These are phyloP conservation scores for Leccinum barrowsii DNA, from an alignment of 768 basidiomycete genomes.

Conservation along the genomic window DNA sequence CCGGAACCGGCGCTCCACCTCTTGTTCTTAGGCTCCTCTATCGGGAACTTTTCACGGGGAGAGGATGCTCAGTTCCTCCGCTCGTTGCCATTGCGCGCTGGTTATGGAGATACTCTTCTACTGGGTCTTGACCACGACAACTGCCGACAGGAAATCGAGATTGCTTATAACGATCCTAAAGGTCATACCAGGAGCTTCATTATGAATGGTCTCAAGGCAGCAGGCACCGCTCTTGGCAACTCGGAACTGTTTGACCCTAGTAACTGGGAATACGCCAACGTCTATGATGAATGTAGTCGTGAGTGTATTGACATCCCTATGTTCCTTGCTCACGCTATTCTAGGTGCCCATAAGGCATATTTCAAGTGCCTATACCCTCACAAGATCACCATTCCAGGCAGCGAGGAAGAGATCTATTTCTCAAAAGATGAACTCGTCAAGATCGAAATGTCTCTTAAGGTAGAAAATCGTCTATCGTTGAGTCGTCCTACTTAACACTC, in stretches of 20 bases:
- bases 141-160: constrained; percentile 63
- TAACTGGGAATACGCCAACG: constrained; percentile 73
- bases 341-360: constrained; percentile 84
- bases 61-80: constrained; percentile 72
- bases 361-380: constrained; percentile 67
- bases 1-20: constrained; percentile 69
- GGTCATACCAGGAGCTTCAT: constrained; percentile 76
- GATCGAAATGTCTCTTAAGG: constrained; percentile 89
- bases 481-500: background rate
- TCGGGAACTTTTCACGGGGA: constrained; percentile 83
- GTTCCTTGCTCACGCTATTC: background rate
- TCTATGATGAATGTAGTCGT: constrained; percentile 55
- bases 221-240: constrained; percentile 66
- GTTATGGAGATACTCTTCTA: constrained; percentile 76
- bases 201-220: constrained; percentile 77
- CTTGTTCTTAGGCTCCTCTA: constrained; percentile 86
- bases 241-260: constrained; percentile 57
- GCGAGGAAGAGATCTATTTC: constrained; percentile 48
- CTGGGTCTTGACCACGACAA: constrained; percentile 91
- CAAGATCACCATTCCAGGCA: constrained; percentile 48
- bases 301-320: constrained; percentile 15
- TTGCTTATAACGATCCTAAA: constrained; percentile 80
- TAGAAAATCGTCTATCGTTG: constrained; percentile 27
- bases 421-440: constrained; percentile 71
- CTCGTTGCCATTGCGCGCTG: constrained; percentile 71